Base-by-base conservation (phyloP, 169 alveolate genomes). In the Eimeria falciformis region DNA sequence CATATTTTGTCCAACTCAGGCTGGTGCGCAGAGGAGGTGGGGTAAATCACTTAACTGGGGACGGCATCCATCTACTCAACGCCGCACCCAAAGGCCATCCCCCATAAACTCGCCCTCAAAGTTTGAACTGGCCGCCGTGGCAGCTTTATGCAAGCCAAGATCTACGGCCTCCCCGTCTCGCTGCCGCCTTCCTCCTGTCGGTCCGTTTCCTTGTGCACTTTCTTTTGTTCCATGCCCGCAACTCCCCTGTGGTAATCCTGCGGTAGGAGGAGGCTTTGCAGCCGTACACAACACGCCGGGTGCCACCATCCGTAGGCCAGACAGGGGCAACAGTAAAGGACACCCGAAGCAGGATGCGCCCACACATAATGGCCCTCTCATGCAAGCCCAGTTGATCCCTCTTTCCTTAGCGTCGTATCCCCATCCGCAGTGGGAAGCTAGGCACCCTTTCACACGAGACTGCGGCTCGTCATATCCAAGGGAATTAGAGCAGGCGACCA, bases 41-140 rank as follows among this genome's bases (percentile, higher is more conserved):
- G 65, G n/a, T 1, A 53, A 21, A 21, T 21, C 65, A 12, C 65
- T 53, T 53, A 17, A 21, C 65, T 21, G 65, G 65, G 25, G 65
- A 12, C n/a, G 65, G 17, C n/a, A 12, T 53, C 65, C 65, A 53
- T 12, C 65, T 21, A 53, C 17, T 17, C n/a, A 17, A 12, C 25
- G 90, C 1, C 75, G 62, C 62, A 11, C 90, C 23, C 23, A 29
- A 29, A 40, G n/a, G 37, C 77, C 27, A 55, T 21, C 90, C 58
- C 46, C 75, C 45, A 37, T 40, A 3, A 25, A 40, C 46, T 55
- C 77, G 45, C 90, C 90, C 18, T 56, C 90, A 81, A 81, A 81
- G 40, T 81, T 33, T 40, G 90, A 81, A 33, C 77, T 81, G 21
- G 90, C 90, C 11, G 90, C 90, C 37, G 90, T 81, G 58, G 75